These are phyloP conservation scores for Aspergillus ochraceus DNA, from an alignment of 2,329 filamentous ascomycete genomes.

Conservation along the genomic window DNA sequence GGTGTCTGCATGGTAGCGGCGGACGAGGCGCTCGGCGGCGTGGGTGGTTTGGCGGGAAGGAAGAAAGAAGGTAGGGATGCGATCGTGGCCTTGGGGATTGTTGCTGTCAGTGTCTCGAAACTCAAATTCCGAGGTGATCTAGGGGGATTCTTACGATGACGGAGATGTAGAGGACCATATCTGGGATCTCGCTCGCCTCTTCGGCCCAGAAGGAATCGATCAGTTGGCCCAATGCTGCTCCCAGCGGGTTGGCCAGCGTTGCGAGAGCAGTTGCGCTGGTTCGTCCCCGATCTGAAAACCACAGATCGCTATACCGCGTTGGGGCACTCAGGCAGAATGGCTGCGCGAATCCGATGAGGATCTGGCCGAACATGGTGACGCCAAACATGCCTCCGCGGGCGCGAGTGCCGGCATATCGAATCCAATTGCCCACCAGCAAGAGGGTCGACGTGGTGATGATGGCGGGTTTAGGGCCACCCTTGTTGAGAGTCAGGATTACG, in stretches of 20 bases:
- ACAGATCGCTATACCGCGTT: slow-evolving; percentile 87
- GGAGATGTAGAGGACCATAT: slow-evolving; percentile 80
- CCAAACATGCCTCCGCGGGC: slow-evolving; percentile 65
- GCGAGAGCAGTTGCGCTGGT: slow-evolving; percentile 84
- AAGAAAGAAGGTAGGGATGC: slow-evolving; percentile 76
- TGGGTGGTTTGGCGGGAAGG: slow-evolving; percentile 73
- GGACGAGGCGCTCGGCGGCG: slow-evolving; percentile 70
- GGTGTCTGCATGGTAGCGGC: slow-evolving; percentile 56
- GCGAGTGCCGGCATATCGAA: slow-evolving; percentile 73
- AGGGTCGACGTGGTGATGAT: slow-evolving; percentile 73
- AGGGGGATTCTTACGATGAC: slow-evolving; percentile 64
- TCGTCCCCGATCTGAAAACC: slow-evolving; percentile 84
- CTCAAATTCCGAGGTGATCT: not conserved
- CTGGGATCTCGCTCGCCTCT: slow-evolving; percentile 64
- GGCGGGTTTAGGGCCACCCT: slow-evolving; percentile 71
- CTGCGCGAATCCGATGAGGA: slow-evolving; percentile 84
- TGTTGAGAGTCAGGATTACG: slow-evolving; percentile 75
- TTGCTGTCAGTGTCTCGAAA: not conserved
- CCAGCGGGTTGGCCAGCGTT: slow-evolving; percentile 84
- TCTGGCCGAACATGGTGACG: slow-evolving; percentile 85
- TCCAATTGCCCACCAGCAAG: slow-evolving; percentile 83
- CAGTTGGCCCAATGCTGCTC: slow-evolving; percentile 83
- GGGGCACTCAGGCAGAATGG: slow-evolving; percentile 90
- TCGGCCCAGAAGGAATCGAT: slow-evolving; percentile 77
- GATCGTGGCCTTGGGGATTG: slow-evolving; percentile 54